phyloP scores from a whole-genome alignment of 2,329 filamentous ascomycete genomes.

The Calonectria hawksworthii region DNA sequence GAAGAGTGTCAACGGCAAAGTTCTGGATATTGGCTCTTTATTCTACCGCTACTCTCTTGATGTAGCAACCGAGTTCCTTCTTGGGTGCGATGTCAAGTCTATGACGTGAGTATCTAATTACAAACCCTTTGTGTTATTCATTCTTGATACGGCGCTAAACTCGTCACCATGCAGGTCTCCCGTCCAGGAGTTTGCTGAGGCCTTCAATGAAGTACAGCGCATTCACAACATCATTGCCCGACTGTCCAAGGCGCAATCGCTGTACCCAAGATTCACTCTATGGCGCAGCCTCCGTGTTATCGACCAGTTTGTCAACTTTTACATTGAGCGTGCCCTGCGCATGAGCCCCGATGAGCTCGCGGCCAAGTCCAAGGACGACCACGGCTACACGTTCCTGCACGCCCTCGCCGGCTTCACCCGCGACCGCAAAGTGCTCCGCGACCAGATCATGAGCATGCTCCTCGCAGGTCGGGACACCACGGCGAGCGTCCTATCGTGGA shows the following conservation, averaged over 20 bases:
- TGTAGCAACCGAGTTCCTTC: slow-evolving; percentile 87
- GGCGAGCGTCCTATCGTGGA: slow-evolving; percentile 84
- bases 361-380: slow-evolving; percentile 77
- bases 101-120: slow-evolving; percentile 59
- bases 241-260: slow-evolving; percentile 71
- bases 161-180: slow-evolving; percentile 59
- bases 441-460: slow-evolving; percentile 86
- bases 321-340: slow-evolving; percentile 80
- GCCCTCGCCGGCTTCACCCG: slow-evolving; percentile 86
- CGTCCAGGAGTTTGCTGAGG: slow-evolving; percentile 79
- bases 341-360: slow-evolving; percentile 80
- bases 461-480: slow-evolving; percentile 92
- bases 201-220: slow-evolving; percentile 84
- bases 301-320: slow-evolving; percentile 82
- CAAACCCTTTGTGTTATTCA: not conserved
- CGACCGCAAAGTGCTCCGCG: slow-evolving; percentile 78
- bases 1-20: slow-evolving; percentile 71
- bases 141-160: not conserved
- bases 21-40: slow-evolving; percentile 79
- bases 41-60: slow-evolving; percentile 91
- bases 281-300: slow-evolving; percentile 75
- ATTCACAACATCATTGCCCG: slow-evolving; percentile 78
- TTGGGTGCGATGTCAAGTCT: slow-evolving; percentile 80
- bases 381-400: slow-evolving; percentile 87
- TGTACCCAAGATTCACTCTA: slow-evolving; percentile 77